These are phyloP conservation scores for Boletus reticulatus DNA, from an alignment of 768 basidiomycete species.

Conservation along the genomic window DNA sequence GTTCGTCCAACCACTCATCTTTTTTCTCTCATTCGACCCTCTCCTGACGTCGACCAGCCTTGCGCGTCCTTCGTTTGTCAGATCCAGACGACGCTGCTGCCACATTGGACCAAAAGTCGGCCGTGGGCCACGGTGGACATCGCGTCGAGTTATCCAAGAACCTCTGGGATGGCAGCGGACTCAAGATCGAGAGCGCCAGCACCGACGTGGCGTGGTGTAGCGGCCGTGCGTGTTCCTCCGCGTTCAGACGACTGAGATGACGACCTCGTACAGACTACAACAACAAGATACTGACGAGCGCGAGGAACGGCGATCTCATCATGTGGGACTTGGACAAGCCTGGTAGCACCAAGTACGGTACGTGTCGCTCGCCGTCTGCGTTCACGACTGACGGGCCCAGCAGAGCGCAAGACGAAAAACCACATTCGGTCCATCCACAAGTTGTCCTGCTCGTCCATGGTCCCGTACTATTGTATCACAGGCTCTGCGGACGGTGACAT, in stretches of 20 bases:
- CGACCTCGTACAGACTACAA: conserved; percentile 48
- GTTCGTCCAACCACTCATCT: conserved; percentile 37
- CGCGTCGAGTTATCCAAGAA: conserved; percentile 73
- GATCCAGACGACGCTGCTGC: conserved; percentile 40
- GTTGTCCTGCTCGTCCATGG: conserved; percentile 63
- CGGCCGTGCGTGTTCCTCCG: conserved; percentile 46
- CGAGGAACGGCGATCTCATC: conserved; percentile 77
- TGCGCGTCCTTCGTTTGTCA: conserved; percentile 58
- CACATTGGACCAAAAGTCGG: conserved; percentile 47
- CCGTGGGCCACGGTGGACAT: conserved; percentile 57
- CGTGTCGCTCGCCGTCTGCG: conserved; percentile 17
- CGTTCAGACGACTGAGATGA: not conserved
- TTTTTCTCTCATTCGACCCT: not conserved
- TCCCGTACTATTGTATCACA: conserved; percentile 72
- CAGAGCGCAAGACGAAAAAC: conserved; percentile 65
- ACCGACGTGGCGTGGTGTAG: conserved; percentile 83
- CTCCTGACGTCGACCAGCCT: conserved; percentile 38
- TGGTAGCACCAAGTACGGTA: conserved; percentile 70
- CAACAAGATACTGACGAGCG: conserved; percentile 78
- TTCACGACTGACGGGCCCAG: conserved; percentile 10
- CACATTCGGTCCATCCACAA: conserved; percentile 73
- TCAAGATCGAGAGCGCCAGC: conserved; percentile 75
- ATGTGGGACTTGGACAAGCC: conserved; percentile 78
- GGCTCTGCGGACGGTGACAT: conserved; percentile 80
- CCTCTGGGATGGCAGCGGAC: conserved; percentile 72